Percentiles rank a stretch among this genome's conserved stretches.
Evolutionary conservation across 805 yeast species (phyloP).

Genomic region (Cyberlindnera petersonii): DNA sequence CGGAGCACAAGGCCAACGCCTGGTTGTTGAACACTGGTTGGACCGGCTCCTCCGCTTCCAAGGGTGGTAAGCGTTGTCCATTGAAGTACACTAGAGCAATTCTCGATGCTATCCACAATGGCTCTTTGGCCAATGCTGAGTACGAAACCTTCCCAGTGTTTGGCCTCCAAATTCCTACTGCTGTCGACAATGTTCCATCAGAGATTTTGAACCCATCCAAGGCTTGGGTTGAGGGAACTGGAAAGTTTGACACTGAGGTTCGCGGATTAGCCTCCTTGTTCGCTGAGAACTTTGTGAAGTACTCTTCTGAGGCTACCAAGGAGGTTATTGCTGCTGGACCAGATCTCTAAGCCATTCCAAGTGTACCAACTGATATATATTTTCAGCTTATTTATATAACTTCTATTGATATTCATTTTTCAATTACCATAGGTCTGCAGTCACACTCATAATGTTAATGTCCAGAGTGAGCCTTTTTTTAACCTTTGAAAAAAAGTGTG

Average conservation of each 20-base stretch:
- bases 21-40: constrained; percentile 98
- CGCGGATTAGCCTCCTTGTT: constrained; percentile 70
- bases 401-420: constrained; percentile 7
- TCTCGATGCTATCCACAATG: constrained; percentile 90
- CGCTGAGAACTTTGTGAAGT: constrained; percentile 81
- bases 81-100: constrained; percentile 96
- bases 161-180: constrained; percentile 81
- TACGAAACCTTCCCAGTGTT: constrained; percentile 84
- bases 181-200: constrained; percentile 70
- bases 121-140: constrained; percentile 73
- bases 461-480: no score
- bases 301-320: constrained; percentile 72
- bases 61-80: constrained; percentile 97
- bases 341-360: constrained; percentile 19
- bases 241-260: constrained; percentile 52
- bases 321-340: constrained; percentile 97
- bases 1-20: constrained; percentile 83
- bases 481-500: no score
- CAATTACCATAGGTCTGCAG: no score
- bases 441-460: no score
- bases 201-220: constrained; percentile 84
- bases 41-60: constrained; percentile 90
- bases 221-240: constrained; percentile 65
- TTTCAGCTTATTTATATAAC: no score
- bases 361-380: no score